Conservation (phyloP, 371 early-diverging fungal species). For the Amoeboradix gromovi region DNA sequence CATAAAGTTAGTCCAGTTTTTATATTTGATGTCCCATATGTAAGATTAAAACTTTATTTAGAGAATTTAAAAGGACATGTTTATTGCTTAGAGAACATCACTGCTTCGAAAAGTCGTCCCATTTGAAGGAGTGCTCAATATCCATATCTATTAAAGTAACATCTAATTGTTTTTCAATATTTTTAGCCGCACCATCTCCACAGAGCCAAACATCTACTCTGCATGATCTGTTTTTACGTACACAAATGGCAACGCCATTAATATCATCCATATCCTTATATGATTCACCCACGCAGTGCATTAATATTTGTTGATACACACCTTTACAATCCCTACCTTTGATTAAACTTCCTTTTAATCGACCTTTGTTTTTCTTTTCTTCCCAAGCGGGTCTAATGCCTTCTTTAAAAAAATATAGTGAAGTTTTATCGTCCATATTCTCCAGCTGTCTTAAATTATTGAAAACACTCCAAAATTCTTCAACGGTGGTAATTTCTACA, state of each 20-base stretch:
- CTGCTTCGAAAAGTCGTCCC: neutral
- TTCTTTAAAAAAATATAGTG: neutral
- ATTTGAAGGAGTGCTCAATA: neutral
- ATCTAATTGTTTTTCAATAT: neutral
- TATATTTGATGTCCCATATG: no score
- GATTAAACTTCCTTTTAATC: neutral
- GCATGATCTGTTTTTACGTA: neutral
- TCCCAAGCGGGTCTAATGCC: neutral
- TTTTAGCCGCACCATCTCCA: neutral
- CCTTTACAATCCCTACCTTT: neutral
- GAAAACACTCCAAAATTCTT: neutral
- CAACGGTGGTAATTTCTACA: neutral
- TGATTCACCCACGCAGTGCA: neutral
- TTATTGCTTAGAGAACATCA: no score
- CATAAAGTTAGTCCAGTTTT: no score
- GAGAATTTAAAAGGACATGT: no score
- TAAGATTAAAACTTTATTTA: no score
- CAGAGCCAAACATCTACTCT: neutral
- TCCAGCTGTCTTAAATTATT: neutral
- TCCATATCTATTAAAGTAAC: neutral
- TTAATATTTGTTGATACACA: neutral
- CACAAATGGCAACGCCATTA: neutral
- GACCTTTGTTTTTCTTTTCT: neutral
- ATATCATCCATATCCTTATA: neutral
- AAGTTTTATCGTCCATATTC: neutral